phyloP scores from a whole-genome alignment of 2,329 filamentous ascomycete species.

The Alternaria triticimaculans region DNA sequence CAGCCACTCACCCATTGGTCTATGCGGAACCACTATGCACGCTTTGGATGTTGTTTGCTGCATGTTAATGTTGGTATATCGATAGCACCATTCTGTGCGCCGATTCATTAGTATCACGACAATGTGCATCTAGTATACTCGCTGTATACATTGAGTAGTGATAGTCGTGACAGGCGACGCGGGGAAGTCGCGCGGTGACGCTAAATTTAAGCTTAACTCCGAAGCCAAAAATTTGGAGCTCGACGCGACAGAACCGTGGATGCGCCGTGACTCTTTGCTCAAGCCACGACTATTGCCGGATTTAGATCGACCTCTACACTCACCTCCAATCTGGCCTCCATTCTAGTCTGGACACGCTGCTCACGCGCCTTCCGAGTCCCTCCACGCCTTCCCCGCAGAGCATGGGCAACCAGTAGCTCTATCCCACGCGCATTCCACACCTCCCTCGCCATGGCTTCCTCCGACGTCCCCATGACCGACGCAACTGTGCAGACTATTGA shows the following conservation, averaged over 20 bases:
- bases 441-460: constrained; percentile 25
- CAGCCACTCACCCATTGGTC: constrained; percentile 26
- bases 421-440: constrained; percentile 26
- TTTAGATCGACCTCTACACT: not conserved
- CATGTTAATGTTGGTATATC: not conserved
- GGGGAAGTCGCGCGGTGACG: constrained; percentile 24
- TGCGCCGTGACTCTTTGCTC: constrained; percentile 3
- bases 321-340: constrained; percentile 29
- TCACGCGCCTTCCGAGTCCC: constrained; percentile 30
- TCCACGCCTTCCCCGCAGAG: constrained; percentile 17
- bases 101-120: not conserved
- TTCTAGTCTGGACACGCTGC: constrained; percentile 14
- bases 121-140: not conserved
- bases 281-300: not conserved
- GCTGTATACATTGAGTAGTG: not conserved
- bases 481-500: constrained; percentile 31
- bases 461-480: constrained; percentile 19
- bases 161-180: not conserved
- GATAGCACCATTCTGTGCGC: not conserved
- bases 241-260: constrained; percentile 15
- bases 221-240: constrained; percentile 34
- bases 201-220: constrained; percentile 43
- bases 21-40: constrained; percentile 9
- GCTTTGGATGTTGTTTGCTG: not conserved
- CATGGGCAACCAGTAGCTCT: constrained; percentile 38